These are phyloP conservation scores for Toxoplasma gondii DNA, from an alignment of 169 alveolate genomes.

Conservation along the genomic window DNA sequence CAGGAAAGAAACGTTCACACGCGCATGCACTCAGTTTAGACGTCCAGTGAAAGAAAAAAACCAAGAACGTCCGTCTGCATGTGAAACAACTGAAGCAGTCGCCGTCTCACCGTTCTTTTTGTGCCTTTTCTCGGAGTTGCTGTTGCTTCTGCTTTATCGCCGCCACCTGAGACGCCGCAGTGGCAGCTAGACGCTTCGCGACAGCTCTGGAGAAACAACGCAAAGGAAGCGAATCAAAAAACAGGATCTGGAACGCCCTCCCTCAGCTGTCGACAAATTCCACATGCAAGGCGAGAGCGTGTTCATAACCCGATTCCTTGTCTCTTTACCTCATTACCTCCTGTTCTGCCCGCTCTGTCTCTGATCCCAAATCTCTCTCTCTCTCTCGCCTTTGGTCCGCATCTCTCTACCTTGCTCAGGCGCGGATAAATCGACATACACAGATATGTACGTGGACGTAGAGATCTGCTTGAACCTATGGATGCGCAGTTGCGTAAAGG, in stretches of 20 bases:
- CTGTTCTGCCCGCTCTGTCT: too few species aligned
- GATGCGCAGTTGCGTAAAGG: neutral
- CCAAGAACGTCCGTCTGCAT: too few species aligned
- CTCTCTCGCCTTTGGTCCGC: neutral
- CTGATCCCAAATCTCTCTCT: neutral
- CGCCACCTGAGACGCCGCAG: constrained; percentile 33
- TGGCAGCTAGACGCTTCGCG: neutral
- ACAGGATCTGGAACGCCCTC: too few species aligned
- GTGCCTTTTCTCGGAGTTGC: constrained; percentile 44
- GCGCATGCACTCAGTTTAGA: too few species aligned
- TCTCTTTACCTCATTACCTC: too few species aligned
- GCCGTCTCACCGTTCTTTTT: neutral
- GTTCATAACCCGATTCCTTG: neutral
- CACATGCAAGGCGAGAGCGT: neutral
- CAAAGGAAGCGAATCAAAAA: neutral
- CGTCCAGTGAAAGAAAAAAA: too few species aligned
- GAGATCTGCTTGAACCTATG: neutral
- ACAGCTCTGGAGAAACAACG: neutral
- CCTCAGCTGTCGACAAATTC: neutral
- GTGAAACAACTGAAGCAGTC: too few species aligned
- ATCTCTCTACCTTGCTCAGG: neutral
- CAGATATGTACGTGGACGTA: neutral
- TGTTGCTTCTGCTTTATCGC: constrained; percentile 2
- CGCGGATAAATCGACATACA: neutral
- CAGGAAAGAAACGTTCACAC: too few species aligned